Percentiles rank a stretch among this genome's conserved stretches.
Conservation (phyloP, 139 green algal species). For the Chlamydomonas incerta region DNA sequence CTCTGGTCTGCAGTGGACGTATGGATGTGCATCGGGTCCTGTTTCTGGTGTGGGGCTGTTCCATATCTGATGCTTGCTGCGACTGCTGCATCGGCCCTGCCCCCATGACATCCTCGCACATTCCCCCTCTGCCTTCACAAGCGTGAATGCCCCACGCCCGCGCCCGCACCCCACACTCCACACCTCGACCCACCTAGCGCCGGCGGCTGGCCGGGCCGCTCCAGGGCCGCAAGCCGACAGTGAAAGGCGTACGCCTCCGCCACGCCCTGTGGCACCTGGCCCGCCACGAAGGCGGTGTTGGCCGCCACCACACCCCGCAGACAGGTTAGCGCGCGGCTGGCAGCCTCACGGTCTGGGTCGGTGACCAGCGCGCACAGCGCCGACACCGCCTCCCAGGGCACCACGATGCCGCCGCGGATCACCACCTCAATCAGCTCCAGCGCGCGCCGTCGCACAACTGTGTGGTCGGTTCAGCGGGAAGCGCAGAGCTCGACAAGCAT, state of each 20-base stretch:
- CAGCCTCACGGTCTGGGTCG: constrained; percentile 60
- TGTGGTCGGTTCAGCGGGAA: too few relatives aligned
- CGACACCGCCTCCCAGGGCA: constrained; percentile 75
- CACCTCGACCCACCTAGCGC: not conserved
- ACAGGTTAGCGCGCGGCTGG: constrained; percentile 35
- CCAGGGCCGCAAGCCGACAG: constrained; percentile 39
- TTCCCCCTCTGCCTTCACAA: too few relatives aligned
- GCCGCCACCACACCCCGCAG: constrained; percentile 18
- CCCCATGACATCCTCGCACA: too few relatives aligned
- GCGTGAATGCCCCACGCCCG: too few relatives aligned
- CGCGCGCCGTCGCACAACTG: constrained; percentile 64
- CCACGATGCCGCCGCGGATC: constrained; percentile 76
- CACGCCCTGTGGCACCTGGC: constrained; percentile 57
- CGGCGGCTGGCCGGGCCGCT: not conserved
- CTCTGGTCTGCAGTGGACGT: constrained; percentile 48
- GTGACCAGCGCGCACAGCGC: constrained; percentile 72
- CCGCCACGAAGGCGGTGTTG: constrained; percentile 38
- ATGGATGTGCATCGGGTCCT: too few relatives aligned
- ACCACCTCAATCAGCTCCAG: constrained; percentile 83
- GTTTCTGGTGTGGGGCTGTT: too few relatives aligned
- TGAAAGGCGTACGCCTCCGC: constrained; percentile 64
- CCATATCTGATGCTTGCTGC: too few relatives aligned
- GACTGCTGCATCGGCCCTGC: too few relatives aligned
- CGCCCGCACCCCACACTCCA: not conserved
- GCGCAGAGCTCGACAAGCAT: too few relatives aligned